phyloP scores from a whole-genome alignment of 2,329 filamentous ascomycete genomes.

The Allantophomopsis cytisporea region DNA sequence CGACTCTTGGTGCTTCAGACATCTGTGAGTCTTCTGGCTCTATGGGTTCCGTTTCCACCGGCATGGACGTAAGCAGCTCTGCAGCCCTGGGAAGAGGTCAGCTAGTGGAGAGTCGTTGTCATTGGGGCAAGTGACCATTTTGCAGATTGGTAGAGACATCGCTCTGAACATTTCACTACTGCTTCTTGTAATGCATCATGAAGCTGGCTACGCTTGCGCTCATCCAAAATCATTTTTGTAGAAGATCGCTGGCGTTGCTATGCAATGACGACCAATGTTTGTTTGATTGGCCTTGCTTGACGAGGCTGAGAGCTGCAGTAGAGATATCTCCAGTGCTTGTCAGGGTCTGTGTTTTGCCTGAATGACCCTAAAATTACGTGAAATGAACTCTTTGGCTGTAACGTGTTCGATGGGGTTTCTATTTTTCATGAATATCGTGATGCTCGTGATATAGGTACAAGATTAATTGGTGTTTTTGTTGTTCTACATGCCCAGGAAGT shows the following conservation, averaged over 20 bases:
- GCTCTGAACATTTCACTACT: constrained; percentile 80
- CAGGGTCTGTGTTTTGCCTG: too few species aligned
- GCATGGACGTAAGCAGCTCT: constrained; percentile 78
- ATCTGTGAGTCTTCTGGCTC: constrained; percentile 45
- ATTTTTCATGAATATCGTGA: too few species aligned
- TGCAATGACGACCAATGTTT: background rate
- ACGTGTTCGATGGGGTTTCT: too few species aligned
- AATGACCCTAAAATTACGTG: too few species aligned
- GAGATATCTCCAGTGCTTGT: too few species aligned
- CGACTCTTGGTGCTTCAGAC: constrained; percentile 35
- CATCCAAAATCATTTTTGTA: constrained; percentile 35
- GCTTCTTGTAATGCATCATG: constrained; percentile 67
- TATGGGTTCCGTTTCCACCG: constrained; percentile 32
- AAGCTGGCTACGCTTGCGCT: constrained; percentile 36
- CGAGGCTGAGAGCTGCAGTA: background rate
- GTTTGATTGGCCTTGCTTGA: background rate
- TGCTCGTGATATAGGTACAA: too few species aligned
- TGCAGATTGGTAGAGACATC: constrained; percentile 88
- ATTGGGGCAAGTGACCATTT: constrained; percentile 57
- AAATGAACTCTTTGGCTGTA: too few species aligned
- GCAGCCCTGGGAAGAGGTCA: constrained; percentile 54
- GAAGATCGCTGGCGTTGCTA: background rate
- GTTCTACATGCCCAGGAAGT: too few species aligned
- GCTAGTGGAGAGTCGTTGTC: too few species aligned
- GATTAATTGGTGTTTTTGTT: too few species aligned